These are phyloP conservation scores for Tuber indicum DNA, from an alignment of 495 filamentous ascomycete species.

Conservation along the genomic window DNA sequence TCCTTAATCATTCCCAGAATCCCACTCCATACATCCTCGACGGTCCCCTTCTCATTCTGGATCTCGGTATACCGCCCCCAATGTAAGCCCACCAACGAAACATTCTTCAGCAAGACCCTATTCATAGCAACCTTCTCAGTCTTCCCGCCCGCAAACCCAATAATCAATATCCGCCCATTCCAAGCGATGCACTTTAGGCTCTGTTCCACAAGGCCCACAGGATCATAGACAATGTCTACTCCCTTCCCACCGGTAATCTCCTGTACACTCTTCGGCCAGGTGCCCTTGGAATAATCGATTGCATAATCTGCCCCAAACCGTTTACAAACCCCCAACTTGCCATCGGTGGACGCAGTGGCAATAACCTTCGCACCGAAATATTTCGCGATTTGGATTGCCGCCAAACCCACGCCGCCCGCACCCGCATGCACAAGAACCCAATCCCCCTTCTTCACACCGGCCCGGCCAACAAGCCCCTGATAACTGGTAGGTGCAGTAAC, in stretches of 20 bases:
- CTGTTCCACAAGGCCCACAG: conserved; percentile 76
- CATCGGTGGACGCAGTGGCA: conserved; percentile 71
- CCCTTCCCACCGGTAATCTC: conserved; percentile 63
- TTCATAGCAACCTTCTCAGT: conserved; percentile 93
- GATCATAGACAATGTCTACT: conserved; percentile 86
- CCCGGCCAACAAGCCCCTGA: conserved; percentile 71
- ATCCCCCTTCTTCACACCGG: conserved; percentile 68
- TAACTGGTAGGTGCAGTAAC: conserved; percentile 90
- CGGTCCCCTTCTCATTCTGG: conserved; percentile 63
- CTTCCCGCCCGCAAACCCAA: conserved; percentile 81
- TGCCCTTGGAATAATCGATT: conserved; percentile 62
- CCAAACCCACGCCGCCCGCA: conserved; percentile 83
- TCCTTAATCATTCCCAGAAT: conserved; percentile 67
- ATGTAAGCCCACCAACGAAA: conserved; percentile 79
- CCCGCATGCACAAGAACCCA: conserved; percentile 88
- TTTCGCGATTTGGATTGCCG: conserved; percentile 90
- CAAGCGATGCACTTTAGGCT: conserved; percentile 82
- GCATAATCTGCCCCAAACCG: conserved; percentile 78
- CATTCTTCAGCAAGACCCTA: conserved; percentile 81
- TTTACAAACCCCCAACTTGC: conserved; percentile 71
- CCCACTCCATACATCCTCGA: conserved; percentile 70
- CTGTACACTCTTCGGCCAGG: conserved; percentile 75
- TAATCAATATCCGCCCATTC: conserved; percentile 79
- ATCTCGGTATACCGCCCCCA: conserved; percentile 77
- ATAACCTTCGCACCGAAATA: conserved; percentile 83